Evolutionary conservation across 345 rosid species (phyloP).

Genomic region (Eucalyptus caleyi): DNA sequence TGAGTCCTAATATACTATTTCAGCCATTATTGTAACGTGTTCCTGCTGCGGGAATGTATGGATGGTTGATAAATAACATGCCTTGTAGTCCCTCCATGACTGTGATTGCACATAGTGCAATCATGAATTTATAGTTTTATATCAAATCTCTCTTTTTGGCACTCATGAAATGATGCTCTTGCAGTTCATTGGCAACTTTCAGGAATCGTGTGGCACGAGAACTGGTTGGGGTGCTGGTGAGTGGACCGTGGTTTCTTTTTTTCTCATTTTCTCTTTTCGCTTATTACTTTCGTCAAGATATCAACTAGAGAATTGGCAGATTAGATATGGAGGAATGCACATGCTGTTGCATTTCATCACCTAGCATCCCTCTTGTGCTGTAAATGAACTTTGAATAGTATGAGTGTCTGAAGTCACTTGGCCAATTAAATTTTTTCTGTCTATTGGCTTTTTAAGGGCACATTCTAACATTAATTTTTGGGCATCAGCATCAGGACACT

Average conservation of each 20-base stretch:
- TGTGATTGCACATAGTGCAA: not conserved
- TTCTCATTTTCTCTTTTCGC: not conserved
- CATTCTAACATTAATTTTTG: not conserved
- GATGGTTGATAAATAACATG: not conserved
- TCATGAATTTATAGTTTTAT: not conserved
- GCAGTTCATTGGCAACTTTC: slow-evolving; percentile 91
- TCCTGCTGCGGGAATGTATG: not conserved
- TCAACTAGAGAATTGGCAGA: not conserved
- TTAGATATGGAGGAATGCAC: not conserved
- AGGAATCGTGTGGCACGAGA: slow-evolving; percentile 67
- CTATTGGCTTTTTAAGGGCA: not conserved
- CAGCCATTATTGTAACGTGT: not conserved
- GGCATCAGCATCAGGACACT: not conserved
- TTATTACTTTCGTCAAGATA: not conserved
- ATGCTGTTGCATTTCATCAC: not conserved
- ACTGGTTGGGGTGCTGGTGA: slow-evolving; percentile 95
- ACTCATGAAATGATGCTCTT: not conserved
- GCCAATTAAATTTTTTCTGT: not conserved
- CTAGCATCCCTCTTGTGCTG: not conserved
- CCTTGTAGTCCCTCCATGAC: not conserved
- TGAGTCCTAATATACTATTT: slow-evolving; percentile 12
- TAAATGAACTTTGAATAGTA: not conserved
- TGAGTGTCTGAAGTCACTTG: not conserved
- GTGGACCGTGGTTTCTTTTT: not conserved
- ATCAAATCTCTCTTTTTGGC: not conserved